phyloP scores from a whole-genome alignment of 495 filamentous ascomycete genomes.

The Thermothielavioides terrestris region DNA sequence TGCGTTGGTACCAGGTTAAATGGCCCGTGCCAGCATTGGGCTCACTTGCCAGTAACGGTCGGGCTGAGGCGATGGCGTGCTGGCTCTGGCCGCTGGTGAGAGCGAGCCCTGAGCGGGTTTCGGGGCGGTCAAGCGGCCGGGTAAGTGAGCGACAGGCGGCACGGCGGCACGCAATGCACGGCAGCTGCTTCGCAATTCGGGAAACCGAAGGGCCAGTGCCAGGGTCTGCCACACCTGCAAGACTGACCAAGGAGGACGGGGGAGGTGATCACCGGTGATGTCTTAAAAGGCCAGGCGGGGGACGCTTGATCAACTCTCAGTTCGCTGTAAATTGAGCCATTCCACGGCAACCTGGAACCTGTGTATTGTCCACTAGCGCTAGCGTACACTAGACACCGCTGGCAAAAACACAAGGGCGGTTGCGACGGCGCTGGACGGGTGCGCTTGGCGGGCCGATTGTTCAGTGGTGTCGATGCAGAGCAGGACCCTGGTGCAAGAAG shows the following conservation, averaged over 20 bases:
- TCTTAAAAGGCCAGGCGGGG: no score
- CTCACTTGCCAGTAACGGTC: slow-evolving; percentile 19
- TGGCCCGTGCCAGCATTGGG: slow-evolving; percentile 26
- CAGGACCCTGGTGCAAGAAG: slow-evolving; percentile 23
- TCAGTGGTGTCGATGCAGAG: no score
- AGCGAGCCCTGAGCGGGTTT: slow-evolving; percentile 8
- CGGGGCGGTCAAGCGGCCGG: slow-evolving; percentile 16
- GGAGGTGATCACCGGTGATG: no score
- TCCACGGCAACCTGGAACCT: background rate
- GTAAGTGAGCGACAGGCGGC: slow-evolving; percentile 1
- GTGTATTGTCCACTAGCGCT: no score
- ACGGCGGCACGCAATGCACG: slow-evolving; percentile 24
- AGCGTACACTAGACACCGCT: no score
- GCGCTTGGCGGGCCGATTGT: background rate
- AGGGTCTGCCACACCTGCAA: no score
- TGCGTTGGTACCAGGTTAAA: slow-evolving; percentile 21
- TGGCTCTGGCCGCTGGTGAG: slow-evolving; percentile 15
- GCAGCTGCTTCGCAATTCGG: slow-evolving; percentile 20
- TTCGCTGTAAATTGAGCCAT: no score
- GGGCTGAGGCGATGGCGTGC: slow-evolving; percentile 29
- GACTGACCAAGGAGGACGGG: no score
- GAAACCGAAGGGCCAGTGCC: no score
- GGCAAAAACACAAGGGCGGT: background rate
- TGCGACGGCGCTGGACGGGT: slow-evolving; percentile 2
- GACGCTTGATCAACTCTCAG: no score